Percentiles rank a stretch among this genome's conserved stretches.
phyloP scores from a whole-genome alignment of 1,284 basidiomycete genomes.

The Pyrrhoderma lamaoense region DNA sequence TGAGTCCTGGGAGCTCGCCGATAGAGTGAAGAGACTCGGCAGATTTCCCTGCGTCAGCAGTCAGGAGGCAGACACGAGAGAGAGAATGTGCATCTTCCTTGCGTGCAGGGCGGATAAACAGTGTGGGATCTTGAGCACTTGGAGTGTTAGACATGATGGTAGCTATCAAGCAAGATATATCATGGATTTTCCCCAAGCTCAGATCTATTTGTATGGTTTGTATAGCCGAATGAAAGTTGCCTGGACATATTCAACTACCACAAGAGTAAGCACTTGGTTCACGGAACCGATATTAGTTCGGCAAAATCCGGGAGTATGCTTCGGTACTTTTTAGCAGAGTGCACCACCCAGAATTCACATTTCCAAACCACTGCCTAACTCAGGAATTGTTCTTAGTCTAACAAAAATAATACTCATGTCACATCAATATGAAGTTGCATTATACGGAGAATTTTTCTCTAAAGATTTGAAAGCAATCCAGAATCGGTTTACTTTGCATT shows the following conservation, averaged over 20 bases:
- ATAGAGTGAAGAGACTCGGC: constrained; percentile 54
- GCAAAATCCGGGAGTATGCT: neutral
- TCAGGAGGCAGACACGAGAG: constrained; percentile 65
- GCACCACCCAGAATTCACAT: too few relatives aligned
- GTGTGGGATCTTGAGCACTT: constrained; percentile 17
- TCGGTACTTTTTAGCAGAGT: too few relatives aligned
- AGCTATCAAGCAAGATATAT: constrained; percentile 7
- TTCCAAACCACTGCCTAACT: too few relatives aligned
- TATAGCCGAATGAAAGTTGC: too few relatives aligned
- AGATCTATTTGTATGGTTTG: constrained; percentile 17
- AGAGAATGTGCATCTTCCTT: constrained; percentile 48
- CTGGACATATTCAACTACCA: neutral
- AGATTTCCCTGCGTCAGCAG: constrained; percentile 60
- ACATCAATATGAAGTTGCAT: constrained; percentile 67
- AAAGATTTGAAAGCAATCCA: constrained; percentile 58
- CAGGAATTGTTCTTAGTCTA: too few relatives aligned
- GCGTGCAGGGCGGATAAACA: constrained; percentile 42
- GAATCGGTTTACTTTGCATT: constrained; percentile 68
- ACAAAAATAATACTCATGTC: too few relatives aligned
- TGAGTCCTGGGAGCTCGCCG: constrained; percentile 56
- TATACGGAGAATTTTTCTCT: constrained; percentile 65
- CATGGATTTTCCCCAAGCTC: constrained; percentile 21
- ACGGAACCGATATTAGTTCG: neutral
- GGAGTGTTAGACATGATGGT: constrained; percentile 14
- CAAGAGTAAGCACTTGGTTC: neutral